phyloP scores from a whole-genome alignment of 1,139 yeast genomes.

The Petasospora rhodanensis region DNA sequence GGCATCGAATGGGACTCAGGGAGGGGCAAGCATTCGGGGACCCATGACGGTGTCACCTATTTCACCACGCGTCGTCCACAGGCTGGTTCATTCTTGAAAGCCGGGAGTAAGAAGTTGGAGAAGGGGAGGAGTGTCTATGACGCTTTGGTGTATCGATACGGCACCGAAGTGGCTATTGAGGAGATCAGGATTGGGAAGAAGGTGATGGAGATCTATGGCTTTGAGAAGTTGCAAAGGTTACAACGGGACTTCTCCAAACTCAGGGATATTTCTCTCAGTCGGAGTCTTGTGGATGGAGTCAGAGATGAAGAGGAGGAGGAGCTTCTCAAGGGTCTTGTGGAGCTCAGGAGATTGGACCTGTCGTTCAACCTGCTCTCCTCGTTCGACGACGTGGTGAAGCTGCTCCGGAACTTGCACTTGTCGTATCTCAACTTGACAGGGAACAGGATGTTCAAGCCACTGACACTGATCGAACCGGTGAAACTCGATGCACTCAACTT shows the following conservation, averaged over 20 bases:
- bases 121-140: constrained; percentile 35
- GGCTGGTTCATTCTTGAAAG: constrained; percentile 69
- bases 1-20: constrained; percentile 87
- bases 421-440: constrained; percentile 55
- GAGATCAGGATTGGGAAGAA: constrained; percentile 45
- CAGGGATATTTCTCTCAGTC: constrained; percentile 46
- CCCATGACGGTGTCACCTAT: constrained; percentile 39
- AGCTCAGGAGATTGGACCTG: constrained; percentile 47
- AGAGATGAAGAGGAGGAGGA: constrained; percentile 4
- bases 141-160: constrained; percentile 49
- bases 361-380: constrained; percentile 53
- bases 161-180: constrained; percentile 27
- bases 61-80: constrained; percentile 30
- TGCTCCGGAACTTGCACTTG: constrained; percentile 36
- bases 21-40: constrained; percentile 56
- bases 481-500: constrained; percentile 29
- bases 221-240: constrained; percentile 46
- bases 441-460: constrained; percentile 43
- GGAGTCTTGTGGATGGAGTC: constrained; percentile 30
- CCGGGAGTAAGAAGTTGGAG: constrained; percentile 32
- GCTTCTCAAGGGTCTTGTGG: constrained; percentile 4
- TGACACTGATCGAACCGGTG: constrained; percentile 4
- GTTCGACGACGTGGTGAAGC: constrained; percentile 36
- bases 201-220: constrained; percentile 58
- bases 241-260: constrained; percentile 46